phyloP scores from a whole-genome alignment of 2,329 filamentous ascomycete genomes.

The Hymenoscyphus scutula region DNA sequence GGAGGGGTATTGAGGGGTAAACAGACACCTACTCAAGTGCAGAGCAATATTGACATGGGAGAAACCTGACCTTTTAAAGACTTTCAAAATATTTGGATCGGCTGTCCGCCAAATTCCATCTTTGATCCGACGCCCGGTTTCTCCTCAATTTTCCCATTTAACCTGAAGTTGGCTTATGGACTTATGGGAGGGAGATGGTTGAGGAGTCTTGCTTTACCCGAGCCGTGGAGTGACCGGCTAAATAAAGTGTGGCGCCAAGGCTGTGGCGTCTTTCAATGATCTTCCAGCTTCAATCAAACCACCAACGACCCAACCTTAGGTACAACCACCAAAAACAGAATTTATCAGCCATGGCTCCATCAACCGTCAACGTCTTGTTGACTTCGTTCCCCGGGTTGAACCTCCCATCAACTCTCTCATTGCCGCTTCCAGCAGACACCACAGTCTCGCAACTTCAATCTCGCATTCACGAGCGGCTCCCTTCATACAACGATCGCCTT shows the following conservation, averaged over 20 bases:
- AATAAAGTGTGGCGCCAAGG: not conserved
- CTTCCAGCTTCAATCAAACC: not conserved
- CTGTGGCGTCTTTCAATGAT: not conserved
- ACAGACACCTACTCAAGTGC: not conserved
- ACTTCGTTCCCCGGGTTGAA: slow-evolving; percentile 80
- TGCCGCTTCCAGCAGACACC: slow-evolving; percentile 67
- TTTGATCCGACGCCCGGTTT: slow-evolving; percentile 6
- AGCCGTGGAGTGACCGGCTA: not conserved
- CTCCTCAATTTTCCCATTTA: slow-evolving; percentile 10
- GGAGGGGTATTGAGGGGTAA: not conserved
- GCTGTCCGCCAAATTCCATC: slow-evolving; percentile 1
- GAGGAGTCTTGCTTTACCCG: not conserved
- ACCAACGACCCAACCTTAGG: not conserved
- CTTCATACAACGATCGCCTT: slow-evolving; percentile 56
- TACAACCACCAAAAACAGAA: not conserved
- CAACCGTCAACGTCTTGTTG: slow-evolving; percentile 75
- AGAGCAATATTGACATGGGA: not conserved
- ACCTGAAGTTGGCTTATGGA: not conserved
- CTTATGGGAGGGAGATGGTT: not conserved
- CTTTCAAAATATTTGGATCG: not conserved
- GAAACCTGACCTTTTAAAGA: slow-evolving; percentile 7
- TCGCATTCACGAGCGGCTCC: slow-evolving; percentile 60
- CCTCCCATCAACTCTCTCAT: slow-evolving; percentile 75
- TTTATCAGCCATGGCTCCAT: slow-evolving; percentile 48
- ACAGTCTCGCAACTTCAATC: slow-evolving; percentile 66